Base-by-base conservation (phyloP, 2,329 filamentous ascomycete species). In the Arthrinium phaeospermum region DNA sequence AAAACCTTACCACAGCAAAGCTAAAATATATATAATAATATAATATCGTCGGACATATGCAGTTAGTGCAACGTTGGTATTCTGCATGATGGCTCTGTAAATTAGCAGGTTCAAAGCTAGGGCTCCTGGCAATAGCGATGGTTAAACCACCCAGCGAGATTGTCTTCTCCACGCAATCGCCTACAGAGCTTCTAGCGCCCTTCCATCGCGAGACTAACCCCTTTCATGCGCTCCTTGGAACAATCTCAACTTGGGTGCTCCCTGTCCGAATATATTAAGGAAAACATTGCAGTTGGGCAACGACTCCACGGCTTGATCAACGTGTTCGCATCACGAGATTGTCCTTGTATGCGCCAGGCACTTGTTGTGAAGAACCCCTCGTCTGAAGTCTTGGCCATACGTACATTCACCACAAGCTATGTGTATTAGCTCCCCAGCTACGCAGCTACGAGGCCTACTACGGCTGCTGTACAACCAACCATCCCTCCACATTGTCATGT, bases 271-370 rank as follows among this genome's bases (percentile, higher is more conserved):
- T 24, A 41, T 41, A 64, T 64, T n/a, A 64, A 41, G 30, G 34
- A 41, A 1, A 24, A 64, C 57, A 64, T 64, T 64, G 67, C 67
- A 47, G 67, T 68, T 68, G 41, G 10, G 19, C n/a, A 30, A 30
- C 41, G 41, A 47, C 67, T 46, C 24, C 67, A 68, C 67, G 67
- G 27, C 44, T 14, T 47, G 30, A 30, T 46, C 14, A 34, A 68
- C 41, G 67, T 64, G 57, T 64, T 46, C 67, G 41, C 67, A 47
- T 68, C 45, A 68, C 67, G 67, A 68, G 45, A 47, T 64, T 64
- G 19, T 64, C 13, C 24, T 19, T 19, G 19, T 45, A 68, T 68
- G 67, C 67, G 24, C 41, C 67, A 68, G 45, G 24, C n/a, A 37
- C 45, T 27, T 30, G 41, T 45, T 68, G 22, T 67, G 37, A 10